Base-by-base conservation (phyloP, 2,329 filamentous ascomycete species). In the Monosporascus cannonballus region DNA sequence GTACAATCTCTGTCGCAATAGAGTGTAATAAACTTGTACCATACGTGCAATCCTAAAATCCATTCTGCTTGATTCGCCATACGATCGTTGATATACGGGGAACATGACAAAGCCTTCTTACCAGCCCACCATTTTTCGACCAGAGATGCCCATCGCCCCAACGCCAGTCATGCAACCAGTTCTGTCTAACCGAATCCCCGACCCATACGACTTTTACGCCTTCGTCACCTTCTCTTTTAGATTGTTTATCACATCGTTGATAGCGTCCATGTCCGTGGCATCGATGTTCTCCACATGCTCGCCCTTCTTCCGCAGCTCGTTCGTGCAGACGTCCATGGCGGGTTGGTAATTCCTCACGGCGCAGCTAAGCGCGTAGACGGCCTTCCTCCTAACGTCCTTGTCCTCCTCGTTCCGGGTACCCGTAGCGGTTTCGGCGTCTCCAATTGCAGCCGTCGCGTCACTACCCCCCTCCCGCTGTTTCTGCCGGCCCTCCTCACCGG, bases 281-380 rank as follows among this genome's bases (percentile, higher is more conserved):
- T 96, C 88, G n/a, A 93, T 73, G 61, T 83, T 84, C 18, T 77
- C 75, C 6, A 71, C 70, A 1, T 69, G 69, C 65, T 83, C 79
- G 48, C 83, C 81, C 47, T 74, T 70, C 62, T 81, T 81, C 20
- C 69, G 71, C 64, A 88, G 72, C 63, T 86, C 80, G 37, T 79
- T 76, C 1, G 85, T 81, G 56, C 91, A 75, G 24, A 78, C 75
- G 67, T 90, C 86, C 72, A 93, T 78, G 25, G 86, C 86, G 1
- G 90, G 88, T 73, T 96, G 93, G 69, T 90, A 96, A 70, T 99
- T 99, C 67, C 94, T 80, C 51, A 90, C 82, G 5, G 84, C 87
- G 15, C 86, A 93, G 67, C 90, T 96, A 47, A 99, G 78, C 14
- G 93, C 94, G 64, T 91, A 92, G 30, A 96, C 77, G 15, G 92